Percentiles rank a stretch among this genome's conserved stretches.
These are phyloP conservation scores for Echium plantagineum DNA, from an alignment of 257 asterid genomes.

Conservation along the genomic window DNA sequence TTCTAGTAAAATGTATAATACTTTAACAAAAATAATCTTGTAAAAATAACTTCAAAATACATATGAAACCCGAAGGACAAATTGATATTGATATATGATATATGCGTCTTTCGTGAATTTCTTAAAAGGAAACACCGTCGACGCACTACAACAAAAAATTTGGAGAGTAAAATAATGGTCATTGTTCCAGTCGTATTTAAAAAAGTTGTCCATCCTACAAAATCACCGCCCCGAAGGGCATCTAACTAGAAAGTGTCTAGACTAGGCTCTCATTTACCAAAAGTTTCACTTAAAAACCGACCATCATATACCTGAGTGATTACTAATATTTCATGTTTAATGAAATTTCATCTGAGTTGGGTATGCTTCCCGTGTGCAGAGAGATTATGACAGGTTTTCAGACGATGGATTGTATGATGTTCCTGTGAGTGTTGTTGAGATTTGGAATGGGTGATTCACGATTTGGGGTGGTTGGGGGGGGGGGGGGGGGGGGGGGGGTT, in stretches of 20 bases:
- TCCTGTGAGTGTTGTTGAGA: too few species aligned
- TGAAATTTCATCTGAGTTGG: neutral
- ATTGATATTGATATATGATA: too few species aligned
- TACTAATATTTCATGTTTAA: conserved; percentile 8
- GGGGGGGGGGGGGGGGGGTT: too few species aligned
- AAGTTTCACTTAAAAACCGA: conserved; percentile 16
- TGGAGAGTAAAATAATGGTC: conserved; percentile 50
- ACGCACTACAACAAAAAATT: conserved; percentile 49
- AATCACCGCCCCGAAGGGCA: conserved; percentile 22
- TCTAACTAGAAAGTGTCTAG: conserved; percentile 38
- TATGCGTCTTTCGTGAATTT: conserved; percentile 47
- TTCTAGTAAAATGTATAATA: too few species aligned
- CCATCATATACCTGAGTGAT: conserved; percentile 23
- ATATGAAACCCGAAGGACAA: too few species aligned
- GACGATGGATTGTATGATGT: conserved; percentile 36
- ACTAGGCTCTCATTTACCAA: conserved; percentile 22
- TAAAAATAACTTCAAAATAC: too few species aligned
- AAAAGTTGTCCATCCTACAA: conserved; percentile 34
- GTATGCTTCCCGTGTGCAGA: neutral
- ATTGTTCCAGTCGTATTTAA: conserved; percentile 42
- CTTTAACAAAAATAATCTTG: too few species aligned
- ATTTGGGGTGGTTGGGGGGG: too few species aligned
- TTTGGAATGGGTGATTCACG: too few species aligned
- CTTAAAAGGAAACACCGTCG: conserved; percentile 56
- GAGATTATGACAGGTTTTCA: conserved; percentile 2